Evolutionary conservation across 108 stramenopile genomes (phyloP).

Genomic region (Cyclotella cryptica): DNA sequence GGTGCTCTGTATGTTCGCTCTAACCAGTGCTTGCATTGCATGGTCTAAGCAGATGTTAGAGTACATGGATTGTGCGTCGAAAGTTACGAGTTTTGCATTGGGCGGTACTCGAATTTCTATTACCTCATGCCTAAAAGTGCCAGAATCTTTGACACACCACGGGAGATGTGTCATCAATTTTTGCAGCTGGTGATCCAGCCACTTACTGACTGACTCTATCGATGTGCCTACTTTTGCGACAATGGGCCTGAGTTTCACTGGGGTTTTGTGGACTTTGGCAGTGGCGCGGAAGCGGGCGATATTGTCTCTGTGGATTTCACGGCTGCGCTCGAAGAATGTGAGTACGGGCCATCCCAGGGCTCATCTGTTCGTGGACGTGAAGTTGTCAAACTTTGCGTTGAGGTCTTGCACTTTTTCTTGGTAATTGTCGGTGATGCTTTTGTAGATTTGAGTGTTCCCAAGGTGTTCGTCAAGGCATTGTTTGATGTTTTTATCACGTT

Average conservation of each 20-base stretch:
- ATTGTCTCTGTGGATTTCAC: background rate
- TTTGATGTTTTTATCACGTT: conserved; percentile 9
- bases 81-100: too few species aligned
- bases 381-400: too few species aligned
- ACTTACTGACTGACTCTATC: too few species aligned
- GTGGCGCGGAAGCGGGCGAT: conserved; percentile 1
- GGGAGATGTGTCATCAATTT: too few species aligned
- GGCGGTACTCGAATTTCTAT: too few species aligned
- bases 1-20: too few species aligned
- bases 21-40: conserved; percentile 27
- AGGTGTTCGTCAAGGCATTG: conserved; percentile 23
- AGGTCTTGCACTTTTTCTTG: too few species aligned
- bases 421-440: conserved; percentile 18
- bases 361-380: background rate
- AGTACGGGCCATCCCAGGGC: background rate
- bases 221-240: conserved; percentile 14
- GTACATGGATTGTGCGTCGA: conserved; percentile 49
- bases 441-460: conserved; percentile 3
- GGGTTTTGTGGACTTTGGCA: conserved; percentile 19
- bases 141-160: conserved; percentile 20
- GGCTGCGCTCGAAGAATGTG: background rate
- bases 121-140: too few species aligned
- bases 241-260: conserved; percentile 19
- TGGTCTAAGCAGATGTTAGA: too few species aligned
- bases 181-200: too few species aligned